phyloP scores from a whole-genome alignment of 2,329 filamentous ascomycete species.

The Botrytis squamosa region DNA sequence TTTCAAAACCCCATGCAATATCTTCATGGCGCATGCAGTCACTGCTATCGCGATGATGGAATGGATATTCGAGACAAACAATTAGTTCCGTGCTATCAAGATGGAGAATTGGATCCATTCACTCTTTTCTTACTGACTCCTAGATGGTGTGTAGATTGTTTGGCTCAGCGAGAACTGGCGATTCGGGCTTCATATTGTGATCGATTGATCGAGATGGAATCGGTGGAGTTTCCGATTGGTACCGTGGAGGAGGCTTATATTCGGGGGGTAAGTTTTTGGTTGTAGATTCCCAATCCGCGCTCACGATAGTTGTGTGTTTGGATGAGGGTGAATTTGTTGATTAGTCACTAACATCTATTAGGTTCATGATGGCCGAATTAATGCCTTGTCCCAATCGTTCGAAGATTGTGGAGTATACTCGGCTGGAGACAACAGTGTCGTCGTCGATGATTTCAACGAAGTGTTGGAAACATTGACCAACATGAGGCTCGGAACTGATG shows the following conservation, averaged over 20 bases:
- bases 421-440: background rate
- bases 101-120: background rate
- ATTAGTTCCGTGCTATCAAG: conserved; percentile 6
- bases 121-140: conserved; percentile 18
- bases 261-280: conserved; percentile 8
- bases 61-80: conserved; percentile 16
- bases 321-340: background rate
- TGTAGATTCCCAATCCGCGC: background rate
- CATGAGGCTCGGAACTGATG: background rate
- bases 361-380: conserved; percentile 19
- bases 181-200: conserved; percentile 12
- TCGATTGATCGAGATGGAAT: conserved; percentile 9
- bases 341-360: background rate
- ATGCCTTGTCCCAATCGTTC: conserved; percentile 6
- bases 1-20: conserved; percentile 8
- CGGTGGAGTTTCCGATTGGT: background rate
- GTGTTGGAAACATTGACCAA: conserved; percentile 2
- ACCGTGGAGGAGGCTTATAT: conserved; percentile 13
- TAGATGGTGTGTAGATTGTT: conserved; percentile 17
- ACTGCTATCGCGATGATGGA: conserved; percentile 17
- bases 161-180: conserved; percentile 1
- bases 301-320: background rate
- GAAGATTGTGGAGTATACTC: conserved; percentile 10
- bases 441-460: conserved; percentile 9
- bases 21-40: conserved; percentile 16